Conservation (phyloP, 768 basidiomycete genomes). For the Boletellus ananas region DNA sequence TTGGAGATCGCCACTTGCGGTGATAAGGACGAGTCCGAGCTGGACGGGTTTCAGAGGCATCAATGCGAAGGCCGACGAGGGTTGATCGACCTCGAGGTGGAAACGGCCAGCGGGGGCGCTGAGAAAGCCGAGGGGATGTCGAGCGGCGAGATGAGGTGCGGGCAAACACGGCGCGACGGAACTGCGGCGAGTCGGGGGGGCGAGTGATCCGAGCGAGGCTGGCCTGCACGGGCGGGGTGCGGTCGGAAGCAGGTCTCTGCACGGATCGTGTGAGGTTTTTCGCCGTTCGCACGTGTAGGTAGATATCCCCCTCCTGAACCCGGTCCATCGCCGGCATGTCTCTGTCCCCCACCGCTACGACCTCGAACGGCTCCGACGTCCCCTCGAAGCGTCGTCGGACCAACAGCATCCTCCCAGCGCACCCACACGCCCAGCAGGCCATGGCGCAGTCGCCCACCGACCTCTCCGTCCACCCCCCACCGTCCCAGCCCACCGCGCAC, state of each 20-base stretch:
- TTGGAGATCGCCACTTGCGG: background rate
- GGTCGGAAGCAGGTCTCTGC: no score
- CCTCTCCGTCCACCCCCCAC: constrained; percentile 24
- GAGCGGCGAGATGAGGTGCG: background rate
- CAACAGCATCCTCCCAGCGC: constrained; percentile 24
- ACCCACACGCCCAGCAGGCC: constrained; percentile 13
- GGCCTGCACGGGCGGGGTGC: no score
- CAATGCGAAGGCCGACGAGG: background rate
- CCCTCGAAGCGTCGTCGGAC: constrained; percentile 59
- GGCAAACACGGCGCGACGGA: background rate
- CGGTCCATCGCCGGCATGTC: constrained; percentile 47
- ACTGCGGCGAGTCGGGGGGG: no score
- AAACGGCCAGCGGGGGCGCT: background rate
- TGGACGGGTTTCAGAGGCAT: constrained; percentile 6
- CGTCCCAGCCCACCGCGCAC: constrained; percentile 44
- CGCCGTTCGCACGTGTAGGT: constrained; percentile 11
- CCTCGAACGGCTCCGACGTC: constrained; percentile 52
- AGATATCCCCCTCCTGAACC: constrained; percentile 2
- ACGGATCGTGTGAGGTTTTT: background rate
- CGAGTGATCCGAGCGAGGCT: no score
- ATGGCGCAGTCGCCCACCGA: constrained; percentile 38
- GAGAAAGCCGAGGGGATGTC: constrained; percentile 24
- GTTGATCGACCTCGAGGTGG: background rate
- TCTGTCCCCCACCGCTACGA: constrained; percentile 57
- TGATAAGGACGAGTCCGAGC: constrained; percentile 1